Evolutionary conservation across 306 rosid species (phyloP).

Genomic region (Gynostemma pentaphyllum): DNA sequence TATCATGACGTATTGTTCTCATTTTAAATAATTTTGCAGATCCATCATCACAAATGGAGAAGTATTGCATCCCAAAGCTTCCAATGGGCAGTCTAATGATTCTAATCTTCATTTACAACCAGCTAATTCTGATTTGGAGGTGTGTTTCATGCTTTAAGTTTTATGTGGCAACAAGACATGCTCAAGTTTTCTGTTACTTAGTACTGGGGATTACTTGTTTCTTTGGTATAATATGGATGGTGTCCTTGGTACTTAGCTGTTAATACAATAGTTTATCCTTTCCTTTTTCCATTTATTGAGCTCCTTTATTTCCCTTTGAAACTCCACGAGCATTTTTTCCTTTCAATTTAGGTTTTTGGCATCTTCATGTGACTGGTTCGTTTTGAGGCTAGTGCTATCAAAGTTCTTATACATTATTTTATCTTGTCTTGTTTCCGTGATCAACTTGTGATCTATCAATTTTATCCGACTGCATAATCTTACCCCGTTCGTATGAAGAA

Average conservation of each 20-base stretch:
- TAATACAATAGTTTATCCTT: not conserved
- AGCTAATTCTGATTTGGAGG: conserved; percentile 52
- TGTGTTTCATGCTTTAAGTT: conserved; percentile 13
- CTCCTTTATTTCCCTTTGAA: not conserved
- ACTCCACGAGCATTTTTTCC: not conserved
- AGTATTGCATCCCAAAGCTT: conserved; percentile 35
- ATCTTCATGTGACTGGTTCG: too few relatives aligned
- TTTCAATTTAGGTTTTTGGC: not conserved
- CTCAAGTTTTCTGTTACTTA: conserved; percentile 3
- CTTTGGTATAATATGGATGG: not conserved
- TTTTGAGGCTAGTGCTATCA: not conserved
- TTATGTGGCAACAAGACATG: too few relatives aligned
- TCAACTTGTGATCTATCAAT: not conserved
- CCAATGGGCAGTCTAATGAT: conserved; percentile 21
- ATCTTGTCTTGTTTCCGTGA: not conserved
- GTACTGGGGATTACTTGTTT: not conserved
- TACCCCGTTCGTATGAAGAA: not conserved
- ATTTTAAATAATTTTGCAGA: conserved; percentile 30
- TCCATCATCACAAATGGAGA: conserved; percentile 42
- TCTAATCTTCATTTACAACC: conserved; percentile 22
- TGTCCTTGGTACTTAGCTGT: not conserved
- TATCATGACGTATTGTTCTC: not conserved
- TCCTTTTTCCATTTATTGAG: not conserved
- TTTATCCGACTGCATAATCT: not conserved
- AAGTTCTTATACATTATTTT: not conserved